These are phyloP conservation scores for Colletotrichum ledebouriae DNA, from an alignment of 2,329 filamentous ascomycete species.

Conservation along the genomic window DNA sequence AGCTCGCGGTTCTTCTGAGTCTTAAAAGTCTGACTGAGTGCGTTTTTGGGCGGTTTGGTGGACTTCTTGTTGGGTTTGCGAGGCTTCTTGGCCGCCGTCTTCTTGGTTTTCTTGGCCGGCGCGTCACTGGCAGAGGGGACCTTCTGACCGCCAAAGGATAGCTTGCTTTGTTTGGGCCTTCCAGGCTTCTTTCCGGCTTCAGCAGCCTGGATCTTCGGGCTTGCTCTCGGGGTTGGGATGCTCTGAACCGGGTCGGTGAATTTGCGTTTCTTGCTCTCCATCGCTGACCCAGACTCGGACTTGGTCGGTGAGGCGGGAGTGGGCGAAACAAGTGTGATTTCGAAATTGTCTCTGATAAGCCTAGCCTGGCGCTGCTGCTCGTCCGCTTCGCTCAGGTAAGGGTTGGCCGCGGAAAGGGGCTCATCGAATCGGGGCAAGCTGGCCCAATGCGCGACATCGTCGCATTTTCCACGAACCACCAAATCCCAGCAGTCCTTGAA, in stretches of 20 bases:
- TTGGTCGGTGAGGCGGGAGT: constrained; percentile 45
- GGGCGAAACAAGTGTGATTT: constrained; percentile 55
- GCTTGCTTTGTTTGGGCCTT: constrained; percentile 66
- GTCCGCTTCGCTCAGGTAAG: constrained; percentile 60
- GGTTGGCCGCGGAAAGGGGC: constrained; percentile 64
- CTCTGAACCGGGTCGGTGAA: constrained; percentile 59
- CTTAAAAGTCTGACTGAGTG: constrained; percentile 59
- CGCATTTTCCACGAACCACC: constrained; percentile 87
- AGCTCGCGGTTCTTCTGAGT: constrained; percentile 55
- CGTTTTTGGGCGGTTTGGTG: constrained; percentile 53
- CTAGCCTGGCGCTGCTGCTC: constrained; percentile 54
- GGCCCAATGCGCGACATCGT: constrained; percentile 84
- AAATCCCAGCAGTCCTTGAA: constrained; percentile 95
- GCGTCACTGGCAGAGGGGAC: constrained; percentile 44
- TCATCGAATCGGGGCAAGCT: constrained; percentile 72
- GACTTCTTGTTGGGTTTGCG: constrained; percentile 53
- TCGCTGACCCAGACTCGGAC: constrained; percentile 46
- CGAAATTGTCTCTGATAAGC: constrained; percentile 54
- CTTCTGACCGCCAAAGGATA: constrained; percentile 56
- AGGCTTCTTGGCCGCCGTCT: constrained; percentile 49
- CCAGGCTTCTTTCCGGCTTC: constrained; percentile 55
- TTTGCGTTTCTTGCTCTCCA: constrained; percentile 56
- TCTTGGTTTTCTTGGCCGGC: constrained; percentile 47
- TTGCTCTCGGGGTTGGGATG: constrained; percentile 71
- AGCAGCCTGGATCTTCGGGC: constrained; percentile 62